Evolutionary conservation across 306 rosid genomes (phyloP).

Genomic region (Prunus padus): DNA sequence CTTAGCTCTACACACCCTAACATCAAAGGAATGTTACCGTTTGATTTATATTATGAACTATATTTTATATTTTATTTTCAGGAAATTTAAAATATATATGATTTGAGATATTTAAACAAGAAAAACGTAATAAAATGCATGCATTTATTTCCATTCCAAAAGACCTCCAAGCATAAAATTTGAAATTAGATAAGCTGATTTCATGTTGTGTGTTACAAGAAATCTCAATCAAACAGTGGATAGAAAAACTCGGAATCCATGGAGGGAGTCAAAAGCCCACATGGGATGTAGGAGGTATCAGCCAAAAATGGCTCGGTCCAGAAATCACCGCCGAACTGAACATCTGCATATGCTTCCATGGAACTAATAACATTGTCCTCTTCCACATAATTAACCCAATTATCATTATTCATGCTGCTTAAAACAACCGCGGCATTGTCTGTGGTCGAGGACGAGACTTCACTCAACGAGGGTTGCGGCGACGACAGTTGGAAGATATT

Average conservation of each 20-base stretch:
- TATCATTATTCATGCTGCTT: background rate
- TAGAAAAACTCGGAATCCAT: conserved; percentile 21
- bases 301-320: conserved; percentile 45
- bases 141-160: background rate
- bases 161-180: background rate
- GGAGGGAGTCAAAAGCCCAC: background rate
- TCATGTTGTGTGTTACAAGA: conserved; percentile 20
- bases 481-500: background rate
- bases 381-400: background rate
- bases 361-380: background rate
- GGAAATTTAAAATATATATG: too few relatives aligned
- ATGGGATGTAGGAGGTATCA: conserved; percentile 24
- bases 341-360: conserved; percentile 4
- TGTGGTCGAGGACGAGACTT: conserved; percentile 15
- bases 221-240: conserved; percentile 25
- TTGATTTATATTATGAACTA: too few relatives aligned
- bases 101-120: background rate
- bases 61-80: too few relatives aligned
- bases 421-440: background rate
- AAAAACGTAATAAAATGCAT: background rate
- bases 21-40: too few relatives aligned
- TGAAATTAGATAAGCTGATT: background rate
- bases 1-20: too few relatives aligned
- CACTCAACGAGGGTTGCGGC: conserved; percentile 23
- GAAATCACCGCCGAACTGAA: conserved; percentile 28